Percentiles rank a stretch among this genome's conserved stretches.
phyloP scores from a whole-genome alignment of 129 eudicot genomes.

The Chrysanthemum makinoi region DNA sequence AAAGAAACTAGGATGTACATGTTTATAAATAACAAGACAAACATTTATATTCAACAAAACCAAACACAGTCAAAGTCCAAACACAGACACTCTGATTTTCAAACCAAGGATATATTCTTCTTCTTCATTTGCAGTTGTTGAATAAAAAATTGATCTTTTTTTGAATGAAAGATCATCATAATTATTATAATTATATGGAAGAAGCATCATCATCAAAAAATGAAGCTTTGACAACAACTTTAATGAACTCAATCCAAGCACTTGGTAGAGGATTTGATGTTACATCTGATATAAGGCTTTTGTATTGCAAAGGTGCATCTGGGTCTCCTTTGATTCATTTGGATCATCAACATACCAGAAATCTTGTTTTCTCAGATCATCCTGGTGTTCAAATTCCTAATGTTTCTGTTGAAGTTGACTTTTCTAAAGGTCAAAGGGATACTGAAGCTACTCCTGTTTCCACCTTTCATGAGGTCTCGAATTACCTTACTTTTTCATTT shows the following conservation, averaged over 20 bases:
- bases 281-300: slow-evolving; percentile 84
- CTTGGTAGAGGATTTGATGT: slow-evolving; percentile 98
- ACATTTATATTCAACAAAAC: slow-evolving; percentile 8
- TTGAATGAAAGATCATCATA: slow-evolving; percentile 3
- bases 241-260: slow-evolving; percentile 77
- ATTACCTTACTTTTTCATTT: slow-evolving; percentile 3
- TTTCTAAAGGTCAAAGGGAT: slow-evolving; percentile 44
- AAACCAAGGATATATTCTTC: not conserved
- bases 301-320: slow-evolving; percentile 92
- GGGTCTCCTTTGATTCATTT: slow-evolving; percentile 69
- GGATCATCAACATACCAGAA: slow-evolving; percentile 50
- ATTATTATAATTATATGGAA: slow-evolving; percentile 27
- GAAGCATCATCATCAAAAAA: slow-evolving; percentile 22
- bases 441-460: slow-evolving; percentile 63
- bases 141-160: not conserved
- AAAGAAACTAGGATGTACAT: too few relatives aligned
- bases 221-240: slow-evolving; percentile 64
- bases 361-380: slow-evolving; percentile 50
- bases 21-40: too few relatives aligned
- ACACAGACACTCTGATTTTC: slow-evolving; percentile 19
- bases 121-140: slow-evolving; percentile 17
- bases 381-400: slow-evolving; percentile 44
- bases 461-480: slow-evolving; percentile 66
- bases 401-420: slow-evolving; percentile 73
- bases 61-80: slow-evolving; percentile 27